Percentiles rank a stretch among this genome's conserved stretches.
Conservation (phyloP, 2,329 filamentous ascomycete species). For the Fusarium hainanense region DNA sequence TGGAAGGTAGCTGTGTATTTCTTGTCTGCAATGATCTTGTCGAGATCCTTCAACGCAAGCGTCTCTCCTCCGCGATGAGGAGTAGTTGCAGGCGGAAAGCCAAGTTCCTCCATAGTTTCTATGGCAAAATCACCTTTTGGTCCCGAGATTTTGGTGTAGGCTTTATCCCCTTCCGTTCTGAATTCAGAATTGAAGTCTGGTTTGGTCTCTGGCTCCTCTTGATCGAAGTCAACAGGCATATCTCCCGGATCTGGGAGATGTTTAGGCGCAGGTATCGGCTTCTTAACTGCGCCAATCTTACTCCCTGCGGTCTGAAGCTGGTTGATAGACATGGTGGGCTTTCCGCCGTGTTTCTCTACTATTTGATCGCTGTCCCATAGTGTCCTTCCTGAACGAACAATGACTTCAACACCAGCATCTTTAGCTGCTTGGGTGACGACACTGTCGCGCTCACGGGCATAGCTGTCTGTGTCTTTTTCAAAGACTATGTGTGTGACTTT, state of each 20-base stretch:
- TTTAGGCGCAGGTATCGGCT: slow-evolving; percentile 69
- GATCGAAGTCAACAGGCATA: slow-evolving; percentile 68
- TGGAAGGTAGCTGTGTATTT: slow-evolving; percentile 78
- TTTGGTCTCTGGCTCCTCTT: slow-evolving; percentile 60
- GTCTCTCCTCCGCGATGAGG: slow-evolving; percentile 78
- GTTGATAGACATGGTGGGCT: slow-evolving; percentile 79
- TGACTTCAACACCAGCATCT: slow-evolving; percentile 73
- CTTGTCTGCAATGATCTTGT: slow-evolving; percentile 68
- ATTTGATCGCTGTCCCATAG: slow-evolving; percentile 79
- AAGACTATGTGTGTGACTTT: slow-evolving; percentile 80
- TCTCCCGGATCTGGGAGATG: slow-evolving; percentile 73
- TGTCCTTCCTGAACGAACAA: slow-evolving; percentile 73
- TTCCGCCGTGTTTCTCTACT: slow-evolving; percentile 71
- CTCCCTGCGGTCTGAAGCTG: slow-evolving; percentile 73
- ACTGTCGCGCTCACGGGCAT: slow-evolving; percentile 72
- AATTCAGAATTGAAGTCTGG: slow-evolving; percentile 71
- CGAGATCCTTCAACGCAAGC: slow-evolving; percentile 67
- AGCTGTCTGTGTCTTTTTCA: slow-evolving; percentile 82
- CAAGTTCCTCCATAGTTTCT: slow-evolving; percentile 78
- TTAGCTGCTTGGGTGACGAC: slow-evolving; percentile 68
- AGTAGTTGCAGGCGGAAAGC: slow-evolving; percentile 72
- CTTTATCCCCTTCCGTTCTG: slow-evolving; percentile 64
- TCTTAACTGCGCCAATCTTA: slow-evolving; percentile 70
- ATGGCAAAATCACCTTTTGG: slow-evolving; percentile 75
- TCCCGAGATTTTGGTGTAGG: slow-evolving; percentile 71